Percentiles rank a stretch among this genome's conserved stretches.
Conservation (phyloP, 257 asterid species). For the Jacaranda copaia region DNA sequence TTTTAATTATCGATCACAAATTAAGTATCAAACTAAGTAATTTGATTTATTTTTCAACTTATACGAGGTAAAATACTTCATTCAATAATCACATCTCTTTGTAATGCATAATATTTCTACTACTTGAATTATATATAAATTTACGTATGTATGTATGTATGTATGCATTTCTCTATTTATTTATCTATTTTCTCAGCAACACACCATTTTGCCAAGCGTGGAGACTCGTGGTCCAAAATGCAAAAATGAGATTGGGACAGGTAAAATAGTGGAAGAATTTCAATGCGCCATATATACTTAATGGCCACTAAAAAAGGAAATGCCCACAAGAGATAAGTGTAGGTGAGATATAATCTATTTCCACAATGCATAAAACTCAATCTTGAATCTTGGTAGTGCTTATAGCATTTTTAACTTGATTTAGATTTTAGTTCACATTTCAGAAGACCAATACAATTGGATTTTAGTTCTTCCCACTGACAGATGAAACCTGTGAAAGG, state of each 20-base stretch:
- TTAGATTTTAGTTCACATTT: conserved; percentile 25
- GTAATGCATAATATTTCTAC: no score
- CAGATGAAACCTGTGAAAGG: not conserved
- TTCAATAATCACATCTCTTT: no score
- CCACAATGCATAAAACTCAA: conserved; percentile 16
- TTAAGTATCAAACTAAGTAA: not conserved
- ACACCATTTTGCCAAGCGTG: not conserved
- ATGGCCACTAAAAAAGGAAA: conserved; percentile 34
- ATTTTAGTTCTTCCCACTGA: conserved; percentile 22
- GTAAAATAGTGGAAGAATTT: conserved; percentile 6
- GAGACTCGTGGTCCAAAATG: not conserved
- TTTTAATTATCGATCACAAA: not conserved
- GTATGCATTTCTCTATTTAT: not conserved
- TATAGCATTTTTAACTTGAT: conserved; percentile 18
- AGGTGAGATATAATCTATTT: conserved; percentile 29
- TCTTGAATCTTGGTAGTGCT: conserved; percentile 21
- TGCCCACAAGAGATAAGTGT: conserved; percentile 27
- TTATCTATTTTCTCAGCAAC: not conserved
- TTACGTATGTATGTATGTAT: no score
- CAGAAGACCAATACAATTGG: conserved; percentile 22
- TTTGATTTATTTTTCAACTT: not conserved
- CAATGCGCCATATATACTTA: conserved; percentile 22
- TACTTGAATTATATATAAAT: no score
- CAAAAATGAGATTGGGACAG: conserved; percentile 33
- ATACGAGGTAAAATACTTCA: no score